Evolutionary conservation across 2,329 filamentous ascomycete genomes (phyloP), one percentile per base, ranked within the genome.

Genomic region (Monosporascus sp.): DNA sequence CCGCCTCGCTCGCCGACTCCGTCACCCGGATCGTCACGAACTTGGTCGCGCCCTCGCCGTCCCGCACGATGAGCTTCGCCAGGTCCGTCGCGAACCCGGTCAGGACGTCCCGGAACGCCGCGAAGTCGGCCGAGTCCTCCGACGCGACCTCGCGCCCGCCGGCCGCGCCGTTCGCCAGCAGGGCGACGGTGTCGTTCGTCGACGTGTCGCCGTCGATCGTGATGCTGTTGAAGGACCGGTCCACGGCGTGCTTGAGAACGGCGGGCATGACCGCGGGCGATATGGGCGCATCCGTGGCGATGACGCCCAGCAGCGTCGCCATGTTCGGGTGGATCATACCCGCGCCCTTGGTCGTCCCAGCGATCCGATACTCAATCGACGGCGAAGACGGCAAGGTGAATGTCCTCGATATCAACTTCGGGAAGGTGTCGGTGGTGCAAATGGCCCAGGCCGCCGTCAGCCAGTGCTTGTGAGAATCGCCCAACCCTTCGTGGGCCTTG

Each of bases 281-380:
- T 64, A 97, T 82, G 31, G 91, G 88, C 1, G 88, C 93, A 64
- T 99, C 94, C 15, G 94, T 99, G 65, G 90, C 91, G 65, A 97
- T 81, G 56, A 97, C 88, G 51, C 90, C 91, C 37, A 99, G 84
- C 37, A 97, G 82, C 1, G 94, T 99, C 31, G 91, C 94, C 92
- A 99, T 96, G 77, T 99, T 97, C 48, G 94, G 94, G 68, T 97
- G 92, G 70, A 99, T 96, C 94, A 99, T 99, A 66, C 94, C 94
- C 5, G 94, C 94, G 53, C 94, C 94, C 76, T 99, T 99, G 65
- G 93, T 96, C 84, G 96, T 95, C 63, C 94, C 94, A 14, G 90
- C 91, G 49, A 99, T 87, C 63, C 82, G 81, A 74, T 96, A 99
- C 69, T 87, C 85, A 49, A 84, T 77, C 18, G 78, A 78, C 0